These are phyloP conservation scores for Trametes cingulata DNA, from an alignment of 768 basidiomycete species.

Conservation along the genomic window DNA sequence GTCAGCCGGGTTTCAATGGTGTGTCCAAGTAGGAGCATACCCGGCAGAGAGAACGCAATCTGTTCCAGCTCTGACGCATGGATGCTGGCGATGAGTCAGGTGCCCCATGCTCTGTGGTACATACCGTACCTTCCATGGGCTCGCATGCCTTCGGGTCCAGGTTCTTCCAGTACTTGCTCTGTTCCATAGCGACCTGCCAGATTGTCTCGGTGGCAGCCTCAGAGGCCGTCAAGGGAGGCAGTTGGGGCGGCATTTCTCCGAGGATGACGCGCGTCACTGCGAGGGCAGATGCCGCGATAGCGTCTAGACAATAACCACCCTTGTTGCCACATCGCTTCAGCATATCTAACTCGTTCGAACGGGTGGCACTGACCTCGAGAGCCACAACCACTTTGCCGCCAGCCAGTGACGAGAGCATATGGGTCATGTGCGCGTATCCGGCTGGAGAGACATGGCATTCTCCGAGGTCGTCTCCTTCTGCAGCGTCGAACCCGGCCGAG, in stretches of 20 bases:
- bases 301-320: constrained; percentile 95
- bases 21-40: constrained; percentile 35
- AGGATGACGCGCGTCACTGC: constrained; percentile 89
- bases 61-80: constrained; percentile 54
- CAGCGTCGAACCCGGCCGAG: constrained; percentile 97
- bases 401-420: constrained; percentile 90
- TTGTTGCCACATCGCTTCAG: constrained; percentile 33
- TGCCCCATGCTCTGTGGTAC: neutral
- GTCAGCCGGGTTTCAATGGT: neutral
- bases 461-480: constrained; percentile 88
- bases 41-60: constrained; percentile 67
- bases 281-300: constrained; percentile 83
- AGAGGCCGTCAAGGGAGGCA: constrained; percentile 72
- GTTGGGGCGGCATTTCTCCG: constrained; percentile 79
- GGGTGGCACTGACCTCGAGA: constrained; percentile 68
- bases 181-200: constrained; percentile 83
- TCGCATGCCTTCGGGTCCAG: constrained; percentile 82
- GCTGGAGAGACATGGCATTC: constrained; percentile 88
- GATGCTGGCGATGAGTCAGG: neutral
- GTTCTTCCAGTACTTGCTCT: constrained; percentile 90
- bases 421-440: constrained; percentile 98
- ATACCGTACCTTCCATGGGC: constrained; percentile 68
- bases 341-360: neutral
- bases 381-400: constrained; percentile 89
- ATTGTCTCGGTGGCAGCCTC: constrained; percentile 88